Evolutionary conservation across 768 basidiomycete species (phyloP), one percentile per base, ranked within the genome.

Genomic region (Lentinula boryana): DNA sequence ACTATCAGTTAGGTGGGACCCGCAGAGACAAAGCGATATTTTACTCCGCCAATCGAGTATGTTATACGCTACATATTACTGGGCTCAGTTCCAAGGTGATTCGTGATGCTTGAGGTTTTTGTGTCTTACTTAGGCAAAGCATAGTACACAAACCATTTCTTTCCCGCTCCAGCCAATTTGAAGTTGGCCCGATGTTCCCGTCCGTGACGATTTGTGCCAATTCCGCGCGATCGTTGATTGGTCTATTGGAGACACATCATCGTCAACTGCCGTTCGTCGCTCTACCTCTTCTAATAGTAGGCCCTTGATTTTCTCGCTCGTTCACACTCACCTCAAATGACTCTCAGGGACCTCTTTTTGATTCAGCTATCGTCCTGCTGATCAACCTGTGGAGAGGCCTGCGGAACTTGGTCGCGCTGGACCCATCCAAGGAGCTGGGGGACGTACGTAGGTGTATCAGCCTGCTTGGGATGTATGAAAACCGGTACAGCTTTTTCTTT

Each of bases 11-110:
- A 48, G 27, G 10, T 80, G 78, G 79, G 75, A 80, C 43, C 78
- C 78, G 5, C 71, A 75, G 41, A 68, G 70, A 33, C 73, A 78
- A 36, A 66, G 72, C 53, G 62, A 66, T 1, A 43, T 66, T 2
- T 76, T 76, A 63, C 69, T 86, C 66, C 69, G 74, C 56, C 81
- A 84, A 62, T 82, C 81, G 4, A 81, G 79, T 1, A 60, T 66
- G 18, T 72, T 87, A 10, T 82, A 84, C 63, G 70, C 77, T 16
- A 61, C 53, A n/a, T 83, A 79, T 67, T 83, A 82, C 65, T 72
- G 74, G n/a, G 58, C 48, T 18, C 57, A 58, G 32, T 48, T 48
- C 15, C 70, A 79, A 57, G 55, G 55, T 56, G 13, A 4, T 8
- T 27, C 4, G 5, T 12, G 6, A 9, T 18, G 8, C 32, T 18